Conservation (phyloP, 768 basidiomycete species). For the Suillus clintonianus region DNA sequence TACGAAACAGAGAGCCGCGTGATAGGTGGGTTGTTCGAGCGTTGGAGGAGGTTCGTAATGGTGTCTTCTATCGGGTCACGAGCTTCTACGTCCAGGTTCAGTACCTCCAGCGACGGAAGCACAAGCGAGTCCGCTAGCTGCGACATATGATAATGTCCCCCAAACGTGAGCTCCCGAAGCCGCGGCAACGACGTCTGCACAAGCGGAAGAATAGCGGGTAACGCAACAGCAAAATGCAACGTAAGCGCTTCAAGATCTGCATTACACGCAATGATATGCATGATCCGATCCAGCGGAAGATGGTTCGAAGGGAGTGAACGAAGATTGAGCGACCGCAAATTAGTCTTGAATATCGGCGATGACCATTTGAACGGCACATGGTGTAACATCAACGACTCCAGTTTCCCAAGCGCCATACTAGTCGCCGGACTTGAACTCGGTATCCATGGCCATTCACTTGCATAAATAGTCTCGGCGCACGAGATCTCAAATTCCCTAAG, state of each 20-base stretch:
- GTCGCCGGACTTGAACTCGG: conserved; percentile 48
- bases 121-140: conserved; percentile 62
- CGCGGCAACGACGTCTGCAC: conserved; percentile 51
- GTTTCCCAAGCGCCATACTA: conserved; percentile 42
- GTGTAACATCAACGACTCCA: conserved; percentile 63
- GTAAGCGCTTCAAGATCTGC: conserved; percentile 55
- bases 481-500: conserved; percentile 79
- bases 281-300: conserved; percentile 66
- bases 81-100: conserved; percentile 70
- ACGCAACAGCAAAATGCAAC: conserved; percentile 62
- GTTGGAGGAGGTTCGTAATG: conserved; percentile 59
- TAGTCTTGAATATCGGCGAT: conserved; percentile 66
- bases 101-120: conserved; percentile 56
- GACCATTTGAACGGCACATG: conserved; percentile 79
- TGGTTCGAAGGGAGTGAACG: conserved; percentile 65
- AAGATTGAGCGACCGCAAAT: conserved; percentile 59
- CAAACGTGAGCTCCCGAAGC: conserved; percentile 57
- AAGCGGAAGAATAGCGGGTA: conserved; percentile 65
- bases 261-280: conserved; percentile 65
- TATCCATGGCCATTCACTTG: conserved; percentile 73
- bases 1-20: conserved; percentile 66
- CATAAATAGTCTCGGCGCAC: conserved; percentile 62
- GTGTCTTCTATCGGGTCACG: conserved; percentile 77
- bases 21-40: conserved; percentile 60
- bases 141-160: conserved; percentile 67